Evolutionary conservation across 2,329 filamentous ascomycete species (phyloP), one percentile per base, ranked within the genome.

Genomic region (Graphiopsis chlorocephala): DNA sequence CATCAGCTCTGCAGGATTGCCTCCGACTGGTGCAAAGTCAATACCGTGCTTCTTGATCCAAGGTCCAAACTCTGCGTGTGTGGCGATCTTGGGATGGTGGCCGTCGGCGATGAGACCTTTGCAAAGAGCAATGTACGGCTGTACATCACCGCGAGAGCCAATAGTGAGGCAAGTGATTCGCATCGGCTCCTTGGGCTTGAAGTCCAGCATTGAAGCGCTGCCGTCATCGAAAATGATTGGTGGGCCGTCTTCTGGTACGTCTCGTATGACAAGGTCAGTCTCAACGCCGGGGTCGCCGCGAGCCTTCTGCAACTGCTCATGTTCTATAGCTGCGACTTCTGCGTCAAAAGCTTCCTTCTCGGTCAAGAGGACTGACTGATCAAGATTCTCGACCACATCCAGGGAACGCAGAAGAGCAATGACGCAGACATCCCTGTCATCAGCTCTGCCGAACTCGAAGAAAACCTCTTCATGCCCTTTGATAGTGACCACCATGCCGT

Each of bases 21-120:
- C 95, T 67, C 90, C 93, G 0, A 99, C 90, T 8, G 90, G 88
- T 4, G 87, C 88, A 76, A 98, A 99, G 66, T 95, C 92, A 71
- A 99, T 97, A 0, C 94, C 95, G 74, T 98, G 92, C n/a, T 88
- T 86, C 74, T 92, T 86, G 52, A 99, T 86, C 93, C 94, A 99
- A 15, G 83, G 85, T 71, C 90, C 88, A 72, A 99, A 99, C 76
- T 98, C 94, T 26, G 83, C 84, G 75, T 99, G 95, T 0, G 95
- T 98, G 12, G 94, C 95, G 71, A 99, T 99, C 68, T 87, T 89
- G 17, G 90, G 86, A 67, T 85, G 87, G 77, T 99, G 95, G 0
- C 95, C 95, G 70, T 99, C 93, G 0, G 89, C 90, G 48, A 96
- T 78, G 1, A 99, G 81, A 0, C 91, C 92, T 74, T 97, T 97